Percentiles rank a stretch among this genome's conserved stretches.
Evolutionary conservation across 371 early-diverging fungal species (phyloP).

Genomic region (Apophysomyces variabilis): DNA sequence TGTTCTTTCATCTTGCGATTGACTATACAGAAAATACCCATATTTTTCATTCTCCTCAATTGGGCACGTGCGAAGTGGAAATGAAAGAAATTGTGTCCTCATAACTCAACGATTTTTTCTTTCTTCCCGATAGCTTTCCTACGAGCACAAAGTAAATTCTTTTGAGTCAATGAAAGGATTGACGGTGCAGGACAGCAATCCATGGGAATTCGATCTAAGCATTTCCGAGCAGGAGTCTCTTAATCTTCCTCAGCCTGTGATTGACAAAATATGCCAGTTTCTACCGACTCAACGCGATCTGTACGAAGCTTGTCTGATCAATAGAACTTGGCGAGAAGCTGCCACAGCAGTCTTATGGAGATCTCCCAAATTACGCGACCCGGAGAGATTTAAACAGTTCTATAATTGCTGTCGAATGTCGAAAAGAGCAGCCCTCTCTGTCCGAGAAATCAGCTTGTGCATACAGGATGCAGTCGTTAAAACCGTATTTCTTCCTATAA

Average conservation of each 20-base stretch:
- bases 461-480: slow-evolving; percentile 20
- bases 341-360: slow-evolving; percentile 45
- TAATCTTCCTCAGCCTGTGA: slow-evolving; percentile 22
- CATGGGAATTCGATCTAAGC: slow-evolving; percentile 24
- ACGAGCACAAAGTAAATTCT: too few relatives aligned
- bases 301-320: slow-evolving; percentile 34
- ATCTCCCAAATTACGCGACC: slow-evolving; percentile 28
- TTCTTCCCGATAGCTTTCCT: too few relatives aligned
- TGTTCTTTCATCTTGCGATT: too few relatives aligned
- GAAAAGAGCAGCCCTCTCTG: slow-evolving; percentile 31
- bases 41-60: too few relatives aligned
- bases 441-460: slow-evolving; percentile 29
- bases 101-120: too few relatives aligned
- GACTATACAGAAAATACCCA: too few relatives aligned
- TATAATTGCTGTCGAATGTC: slow-evolving; percentile 3
- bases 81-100: too few relatives aligned
- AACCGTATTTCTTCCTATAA: slow-evolving; percentile 27
- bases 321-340: slow-evolving; percentile 34
- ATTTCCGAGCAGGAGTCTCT: background rate
- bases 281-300: slow-evolving; percentile 30
- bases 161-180: background rate
- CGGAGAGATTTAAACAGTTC: slow-evolving; percentile 29
- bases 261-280: slow-evolving; percentile 42
- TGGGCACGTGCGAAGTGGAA: too few relatives aligned
- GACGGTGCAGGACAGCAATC: background rate